Percentiles rank a stretch among this genome's conserved stretches.
phyloP scores from a whole-genome alignment of 1,284 basidiomycete genomes.

The Cutaneotrichosporon curvatum region DNA sequence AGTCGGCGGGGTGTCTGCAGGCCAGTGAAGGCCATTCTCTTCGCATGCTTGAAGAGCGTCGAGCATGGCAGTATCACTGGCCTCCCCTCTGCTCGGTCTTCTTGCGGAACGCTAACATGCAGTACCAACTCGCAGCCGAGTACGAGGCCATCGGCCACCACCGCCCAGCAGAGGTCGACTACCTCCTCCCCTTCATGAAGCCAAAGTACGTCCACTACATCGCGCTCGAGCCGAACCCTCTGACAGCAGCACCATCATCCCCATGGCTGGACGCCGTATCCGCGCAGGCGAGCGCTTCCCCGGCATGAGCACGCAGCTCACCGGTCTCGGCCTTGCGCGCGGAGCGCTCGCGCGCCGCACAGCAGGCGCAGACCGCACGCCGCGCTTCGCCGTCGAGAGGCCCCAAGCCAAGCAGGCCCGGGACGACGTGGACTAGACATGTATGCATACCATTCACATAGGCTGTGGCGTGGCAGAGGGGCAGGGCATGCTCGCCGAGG shows the following conservation, averaged over 20 bases:
- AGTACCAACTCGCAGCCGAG: slow-evolving; percentile 20
- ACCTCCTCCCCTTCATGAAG: too few relatives aligned
- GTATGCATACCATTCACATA: not conserved
- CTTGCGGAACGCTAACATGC: slow-evolving; percentile 19
- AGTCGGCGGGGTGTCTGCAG: slow-evolving; percentile 17
- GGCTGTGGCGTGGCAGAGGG: too few relatives aligned
- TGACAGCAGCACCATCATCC: slow-evolving; percentile 9
- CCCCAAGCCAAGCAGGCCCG: not conserved
- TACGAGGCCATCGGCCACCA: not conserved
- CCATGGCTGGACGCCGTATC: slow-evolving; percentile 22
- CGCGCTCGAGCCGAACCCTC: too few relatives aligned
- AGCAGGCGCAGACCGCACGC: slow-evolving; percentile 10
- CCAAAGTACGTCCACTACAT: too few relatives aligned
- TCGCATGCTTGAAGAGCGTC: not conserved
- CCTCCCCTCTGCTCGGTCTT: too few relatives aligned
- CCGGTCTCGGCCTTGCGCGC: slow-evolving; percentile 41
- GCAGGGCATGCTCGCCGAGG: too few relatives aligned
- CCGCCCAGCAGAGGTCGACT: not conserved
- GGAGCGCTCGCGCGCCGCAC: slow-evolving; percentile 28
- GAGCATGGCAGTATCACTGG: too few relatives aligned
- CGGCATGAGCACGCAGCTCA: slow-evolving; percentile 31
- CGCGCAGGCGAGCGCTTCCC: slow-evolving; percentile 41
- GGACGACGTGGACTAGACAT: not conserved
- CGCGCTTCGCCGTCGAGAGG: slow-evolving; percentile 8
- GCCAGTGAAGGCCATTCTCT: not conserved